Evolutionary conservation across 23 red algal genomes (phyloP).

Genomic region (Pyropia yezoensis): DNA sequence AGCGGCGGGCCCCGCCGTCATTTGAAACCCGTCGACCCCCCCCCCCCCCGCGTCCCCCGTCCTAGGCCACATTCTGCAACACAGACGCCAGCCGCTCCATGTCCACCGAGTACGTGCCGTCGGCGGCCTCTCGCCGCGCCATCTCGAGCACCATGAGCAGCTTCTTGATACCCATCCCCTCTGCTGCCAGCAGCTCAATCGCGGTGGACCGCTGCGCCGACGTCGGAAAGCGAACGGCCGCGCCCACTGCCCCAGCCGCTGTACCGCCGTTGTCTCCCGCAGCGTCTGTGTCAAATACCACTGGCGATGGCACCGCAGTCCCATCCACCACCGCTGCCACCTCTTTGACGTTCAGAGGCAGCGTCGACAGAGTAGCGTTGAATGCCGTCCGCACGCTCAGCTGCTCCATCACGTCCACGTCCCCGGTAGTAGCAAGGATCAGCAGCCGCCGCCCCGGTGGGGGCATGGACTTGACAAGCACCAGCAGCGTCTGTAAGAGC

Average conservation of each 20-base stretch:
- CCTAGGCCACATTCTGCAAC: constrained; percentile 31
- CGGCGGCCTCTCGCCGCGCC: constrained; percentile 33
- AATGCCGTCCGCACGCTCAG: constrained; percentile 71
- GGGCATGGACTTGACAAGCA: constrained; percentile 80
- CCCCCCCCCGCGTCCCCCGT: neutral
- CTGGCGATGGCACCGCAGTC: constrained; percentile 21
- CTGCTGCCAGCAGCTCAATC: constrained; percentile 43
- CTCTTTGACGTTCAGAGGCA: constrained; percentile 45
- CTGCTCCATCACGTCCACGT: constrained; percentile 52
- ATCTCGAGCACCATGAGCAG: constrained; percentile 96
- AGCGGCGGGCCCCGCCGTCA: no score
- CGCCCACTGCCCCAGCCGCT: constrained; percentile 8
- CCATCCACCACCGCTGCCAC: constrained; percentile 52
- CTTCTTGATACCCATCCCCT: constrained; percentile 85
- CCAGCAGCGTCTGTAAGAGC: constrained; percentile 85
- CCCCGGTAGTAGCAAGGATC: constrained; percentile 77
- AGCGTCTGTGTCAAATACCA: no score
- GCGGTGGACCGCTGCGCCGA: constrained; percentile 27
- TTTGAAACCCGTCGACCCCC: neutral
- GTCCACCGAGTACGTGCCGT: constrained; percentile 23
- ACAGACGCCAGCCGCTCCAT: constrained; percentile 38
- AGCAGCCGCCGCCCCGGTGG: constrained; percentile 72
- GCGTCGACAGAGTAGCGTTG: constrained; percentile 60
- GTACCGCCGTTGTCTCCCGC: no score
- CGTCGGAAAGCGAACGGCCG: constrained; percentile 37